Evolutionary conservation across 192 early-diverging fungal species (phyloP).

Genomic region (Spinellus fusiger): DNA sequence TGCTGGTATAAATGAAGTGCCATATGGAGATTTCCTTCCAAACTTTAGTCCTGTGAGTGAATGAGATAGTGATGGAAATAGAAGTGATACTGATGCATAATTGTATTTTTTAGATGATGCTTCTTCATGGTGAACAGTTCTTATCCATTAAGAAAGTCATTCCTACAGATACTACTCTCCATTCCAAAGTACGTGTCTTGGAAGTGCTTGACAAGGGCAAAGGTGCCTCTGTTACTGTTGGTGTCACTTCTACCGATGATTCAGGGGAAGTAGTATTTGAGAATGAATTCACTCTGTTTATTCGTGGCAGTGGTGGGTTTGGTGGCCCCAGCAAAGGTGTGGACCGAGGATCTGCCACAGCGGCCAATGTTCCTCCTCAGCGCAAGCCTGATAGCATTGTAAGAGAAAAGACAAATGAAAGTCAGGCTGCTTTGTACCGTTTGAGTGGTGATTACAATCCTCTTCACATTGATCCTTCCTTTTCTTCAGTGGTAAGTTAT

Average conservation of each 20-base stretch:
- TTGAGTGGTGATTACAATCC: conserved; percentile 96
- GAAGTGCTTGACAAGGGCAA: conserved; percentile 98
- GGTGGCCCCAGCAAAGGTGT: conserved; percentile 69
- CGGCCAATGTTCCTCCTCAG: conserved; percentile 71
- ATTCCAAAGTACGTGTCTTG: conserved; percentile 69
- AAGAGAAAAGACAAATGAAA: conserved; percentile 80
- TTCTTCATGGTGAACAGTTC: conserved; percentile 99
- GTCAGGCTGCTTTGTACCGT: conserved; percentile 93
- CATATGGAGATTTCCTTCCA: conserved; percentile 66
- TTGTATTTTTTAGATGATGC: conserved; percentile 70
- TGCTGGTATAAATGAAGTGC: conserved; percentile 56
- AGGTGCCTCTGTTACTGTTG: conserved; percentile 74
- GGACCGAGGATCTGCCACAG: conserved; percentile 75
- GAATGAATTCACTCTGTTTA: conserved; percentile 90
- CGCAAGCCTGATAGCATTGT: conserved; percentile 82
- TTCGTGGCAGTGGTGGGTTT: conserved; percentile 88
- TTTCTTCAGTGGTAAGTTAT: conserved; percentile 64
- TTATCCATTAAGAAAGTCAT: conserved; percentile 80
- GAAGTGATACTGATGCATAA: not conserved
- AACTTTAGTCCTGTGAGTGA: conserved; percentile 64
- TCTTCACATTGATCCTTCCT: conserved; percentile 93
- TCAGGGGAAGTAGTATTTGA: conserved; percentile 70
- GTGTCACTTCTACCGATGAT: conserved; percentile 76
- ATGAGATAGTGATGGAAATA: no score
- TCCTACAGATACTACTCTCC: conserved; percentile 78